Percentiles rank a stretch among this genome's conserved stretches.
Evolutionary conservation across 805 yeast genomes (phyloP).

Genomic region (Saitoella complicata): DNA sequence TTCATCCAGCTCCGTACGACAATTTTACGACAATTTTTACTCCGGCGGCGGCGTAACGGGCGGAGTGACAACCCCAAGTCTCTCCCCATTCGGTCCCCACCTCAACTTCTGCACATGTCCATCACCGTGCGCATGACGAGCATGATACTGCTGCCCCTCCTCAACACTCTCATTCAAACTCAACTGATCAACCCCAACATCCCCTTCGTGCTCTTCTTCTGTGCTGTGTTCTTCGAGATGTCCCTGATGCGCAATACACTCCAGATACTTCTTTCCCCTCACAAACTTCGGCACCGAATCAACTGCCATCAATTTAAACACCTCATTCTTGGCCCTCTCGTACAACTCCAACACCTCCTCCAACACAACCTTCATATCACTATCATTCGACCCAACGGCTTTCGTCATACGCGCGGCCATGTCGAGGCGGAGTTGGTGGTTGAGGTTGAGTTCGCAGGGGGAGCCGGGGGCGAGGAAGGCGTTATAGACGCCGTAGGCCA

Average conservation of each 20-base stretch:
- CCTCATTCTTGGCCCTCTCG: conserved; percentile 10
- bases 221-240: too few relatives aligned
- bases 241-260: conserved; percentile 4
- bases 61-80: too few relatives aligned
- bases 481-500: conserved; percentile 48
- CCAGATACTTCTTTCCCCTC: conserved; percentile 1
- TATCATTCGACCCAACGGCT: background rate
- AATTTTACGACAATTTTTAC: too few relatives aligned
- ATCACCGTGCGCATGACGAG: too few relatives aligned
- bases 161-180: too few relatives aligned
- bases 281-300: conserved; percentile 14
- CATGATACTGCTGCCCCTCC: too few relatives aligned
- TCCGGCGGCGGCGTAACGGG: too few relatives aligned
- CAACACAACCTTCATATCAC: background rate
- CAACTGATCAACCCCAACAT: too few relatives aligned
- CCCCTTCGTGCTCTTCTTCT: too few relatives aligned
- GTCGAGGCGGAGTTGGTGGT: conserved; percentile 23
- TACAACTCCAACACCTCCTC: conserved; percentile 7
- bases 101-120: too few relatives aligned
- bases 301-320: conserved; percentile 12
- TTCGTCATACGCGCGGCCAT: background rate
- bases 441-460: conserved; percentile 55
- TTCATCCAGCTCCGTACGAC: too few relatives aligned
- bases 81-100: too few relatives aligned
- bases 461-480: conserved; percentile 51